phyloP scores from a whole-genome alignment of 75 land plant genomes.

The Chamaecyparis obtusa region DNA sequence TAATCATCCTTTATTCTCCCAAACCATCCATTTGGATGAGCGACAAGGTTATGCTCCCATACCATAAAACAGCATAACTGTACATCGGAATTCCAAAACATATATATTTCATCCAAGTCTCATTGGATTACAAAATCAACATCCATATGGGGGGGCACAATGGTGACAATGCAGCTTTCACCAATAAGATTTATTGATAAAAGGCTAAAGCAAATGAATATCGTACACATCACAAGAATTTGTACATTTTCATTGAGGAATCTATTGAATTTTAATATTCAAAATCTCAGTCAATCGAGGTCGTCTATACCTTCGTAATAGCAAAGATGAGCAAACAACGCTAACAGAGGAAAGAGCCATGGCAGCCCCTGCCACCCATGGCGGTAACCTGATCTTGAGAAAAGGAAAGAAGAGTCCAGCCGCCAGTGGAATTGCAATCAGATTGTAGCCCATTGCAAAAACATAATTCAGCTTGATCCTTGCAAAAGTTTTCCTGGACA shows the following conservation, averaged over 20 bases:
- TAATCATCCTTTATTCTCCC: not conserved
- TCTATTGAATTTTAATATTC: conserved; percentile 31
- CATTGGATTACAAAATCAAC: not conserved
- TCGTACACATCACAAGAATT: conserved; percentile 6
- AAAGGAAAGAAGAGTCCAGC: conserved; percentile 85
- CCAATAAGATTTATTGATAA: conserved; percentile 1
- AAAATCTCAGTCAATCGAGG: conserved; percentile 82
- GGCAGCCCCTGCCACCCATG: conserved; percentile 97
- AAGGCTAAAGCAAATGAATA: conserved; percentile 3
- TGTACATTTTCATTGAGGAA: not conserved
- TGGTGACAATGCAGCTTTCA: not conserved
- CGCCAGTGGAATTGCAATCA: conserved; percentile 88
- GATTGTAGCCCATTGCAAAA: conserved; percentile 97
- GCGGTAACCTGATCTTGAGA: conserved; percentile 66
- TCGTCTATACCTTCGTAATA: conserved; percentile 70
- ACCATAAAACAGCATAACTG: not conserved
- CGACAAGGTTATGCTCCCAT: not conserved
- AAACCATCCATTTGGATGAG: not conserved
- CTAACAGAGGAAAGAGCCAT: conserved; percentile 96
- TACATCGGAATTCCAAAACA: not conserved
- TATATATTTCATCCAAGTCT: not conserved
- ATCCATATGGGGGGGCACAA: not conserved
- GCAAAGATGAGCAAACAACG: conserved; percentile 93
- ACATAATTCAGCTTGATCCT: conserved; percentile 83
- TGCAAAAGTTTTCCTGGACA: conserved; percentile 85